A percentile compares a stretch with the other conserved stretches of the same genome.
Conservation (phyloP, 805 yeast species). For the Maudiozyma pseudohumilis region DNA sequence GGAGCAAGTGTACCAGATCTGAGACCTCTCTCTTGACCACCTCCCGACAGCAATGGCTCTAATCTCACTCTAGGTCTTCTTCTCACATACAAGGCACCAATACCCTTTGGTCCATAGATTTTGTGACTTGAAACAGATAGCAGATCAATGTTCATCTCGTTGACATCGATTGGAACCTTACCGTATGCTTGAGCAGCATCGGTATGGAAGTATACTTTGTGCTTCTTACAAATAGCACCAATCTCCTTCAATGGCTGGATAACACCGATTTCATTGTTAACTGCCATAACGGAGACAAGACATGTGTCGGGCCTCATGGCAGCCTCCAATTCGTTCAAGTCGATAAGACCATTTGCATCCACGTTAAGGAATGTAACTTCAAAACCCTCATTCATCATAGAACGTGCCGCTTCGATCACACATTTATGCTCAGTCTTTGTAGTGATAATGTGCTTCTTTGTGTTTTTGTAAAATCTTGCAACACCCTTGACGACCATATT, state of each 20-base stretch:
- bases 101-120: constrained; percentile 95
- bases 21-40: constrained; percentile 98
- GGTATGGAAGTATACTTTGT: constrained; percentile 92
- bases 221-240: constrained; percentile 73
- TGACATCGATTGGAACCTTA: constrained; percentile 85
- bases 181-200: constrained; percentile 98
- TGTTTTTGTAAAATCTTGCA: constrained; percentile 80
- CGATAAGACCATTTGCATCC: constrained; percentile 65
- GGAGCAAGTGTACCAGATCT: constrained; percentile 96
- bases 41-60: constrained; percentile 91
- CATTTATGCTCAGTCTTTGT: constrained; percentile 98
- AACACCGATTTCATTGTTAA: constrained; percentile 96
- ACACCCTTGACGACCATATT: constrained; percentile 95
- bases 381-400: constrained; percentile 91
- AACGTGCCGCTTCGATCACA: constrained; percentile 93
- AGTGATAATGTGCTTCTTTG: constrained; percentile 90
- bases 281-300: constrained; percentile 90
- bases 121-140: constrained; percentile 93
- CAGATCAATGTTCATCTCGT: constrained; percentile 84
- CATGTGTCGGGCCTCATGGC: constrained; percentile 87
- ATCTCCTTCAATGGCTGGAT: constrained; percentile 93
- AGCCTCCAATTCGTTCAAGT: constrained; percentile 64
- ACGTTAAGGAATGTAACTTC: constrained; percentile 93
- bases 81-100: constrained; percentile 90
- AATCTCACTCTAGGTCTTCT: constrained; percentile 97